Conservation (phyloP, 176 grass and related monocot species). For the Poa pratensis region DNA sequence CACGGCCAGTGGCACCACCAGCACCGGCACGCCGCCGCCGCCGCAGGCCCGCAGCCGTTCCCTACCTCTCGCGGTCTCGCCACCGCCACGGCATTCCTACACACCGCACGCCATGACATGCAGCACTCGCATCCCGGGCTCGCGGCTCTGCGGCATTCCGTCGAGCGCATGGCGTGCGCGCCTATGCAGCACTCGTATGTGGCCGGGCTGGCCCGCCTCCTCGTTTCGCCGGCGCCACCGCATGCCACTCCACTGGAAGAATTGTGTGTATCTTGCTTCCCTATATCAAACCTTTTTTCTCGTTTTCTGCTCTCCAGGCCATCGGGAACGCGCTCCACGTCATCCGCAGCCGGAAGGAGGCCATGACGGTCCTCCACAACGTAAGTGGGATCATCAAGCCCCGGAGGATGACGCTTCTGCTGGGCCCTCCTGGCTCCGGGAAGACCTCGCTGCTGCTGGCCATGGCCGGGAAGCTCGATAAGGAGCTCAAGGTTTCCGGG, state of each 20-base stretch:
- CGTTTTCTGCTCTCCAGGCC: conserved; percentile 30
- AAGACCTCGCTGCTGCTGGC: conserved; percentile 85
- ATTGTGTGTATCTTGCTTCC: not conserved
- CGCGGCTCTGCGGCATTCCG: conserved; percentile 23
- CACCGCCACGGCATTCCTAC: not conserved
- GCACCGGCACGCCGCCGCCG: not conserved
- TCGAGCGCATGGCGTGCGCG: conserved; percentile 24
- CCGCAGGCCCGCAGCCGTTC: not conserved
- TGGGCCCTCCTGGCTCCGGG: conserved; percentile 79
- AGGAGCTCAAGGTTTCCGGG: conserved; percentile 67
- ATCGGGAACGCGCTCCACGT: conserved; percentile 65
- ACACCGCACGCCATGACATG: not conserved
- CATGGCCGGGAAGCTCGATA: conserved; percentile 81
- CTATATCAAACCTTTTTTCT: not conserved
- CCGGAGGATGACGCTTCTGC: conserved; percentile 74
- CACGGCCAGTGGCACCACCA: not conserved
- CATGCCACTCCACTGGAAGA: not conserved
- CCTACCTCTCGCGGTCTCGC: not conserved
- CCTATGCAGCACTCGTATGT: not conserved
- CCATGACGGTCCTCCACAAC: conserved; percentile 67
- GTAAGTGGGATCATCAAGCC: conserved; percentile 70
- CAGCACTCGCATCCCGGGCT: not conserved
- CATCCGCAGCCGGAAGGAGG: conserved; percentile 57
- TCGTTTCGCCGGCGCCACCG: not conserved
- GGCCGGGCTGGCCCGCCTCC: no score